Percentiles rank a stretch among this genome's conserved stretches.
Conservation (phyloP, 495 filamentous ascomycete genomes). For the Neurospora sp. region DNA sequence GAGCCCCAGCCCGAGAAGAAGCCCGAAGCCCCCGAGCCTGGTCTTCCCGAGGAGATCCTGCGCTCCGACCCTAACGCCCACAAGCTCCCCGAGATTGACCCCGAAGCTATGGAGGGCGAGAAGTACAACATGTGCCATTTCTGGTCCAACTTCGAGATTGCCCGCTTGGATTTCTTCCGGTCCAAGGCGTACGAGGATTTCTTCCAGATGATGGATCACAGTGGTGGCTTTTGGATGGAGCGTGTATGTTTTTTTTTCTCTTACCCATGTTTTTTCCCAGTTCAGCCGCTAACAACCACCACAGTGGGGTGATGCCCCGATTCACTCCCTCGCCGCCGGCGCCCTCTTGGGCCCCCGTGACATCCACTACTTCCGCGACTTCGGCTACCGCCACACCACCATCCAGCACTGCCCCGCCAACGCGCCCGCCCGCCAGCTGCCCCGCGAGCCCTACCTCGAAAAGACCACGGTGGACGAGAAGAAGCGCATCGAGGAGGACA, state of each 20-base stretch:
- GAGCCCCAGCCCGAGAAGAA: conserved; percentile 56
- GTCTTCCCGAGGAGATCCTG: conserved; percentile 75
- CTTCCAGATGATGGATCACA: conserved; percentile 98
- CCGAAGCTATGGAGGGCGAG: conserved; percentile 93
- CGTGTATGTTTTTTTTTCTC: conserved; percentile 49
- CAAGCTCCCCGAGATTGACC: conserved; percentile 69
- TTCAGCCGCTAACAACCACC: conserved; percentile 14
- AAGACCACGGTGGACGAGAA: conserved; percentile 76
- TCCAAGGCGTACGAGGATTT: conserved; percentile 96
- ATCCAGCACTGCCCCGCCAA: conserved; percentile 99
- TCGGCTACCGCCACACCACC: conserved; percentile 96
- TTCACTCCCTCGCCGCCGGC: conserved; percentile 94
- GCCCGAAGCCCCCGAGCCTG: conserved; percentile 49
- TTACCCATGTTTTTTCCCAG: background rate
- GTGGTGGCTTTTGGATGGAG: conserved; percentile 98
- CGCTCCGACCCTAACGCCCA: conserved; percentile 64
- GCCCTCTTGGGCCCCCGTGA: conserved; percentile 70
- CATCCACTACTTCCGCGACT: conserved; percentile 98
- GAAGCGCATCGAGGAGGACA: conserved; percentile 84
- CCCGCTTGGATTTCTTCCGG: conserved; percentile 85
- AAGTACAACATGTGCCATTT: conserved; percentile 99
- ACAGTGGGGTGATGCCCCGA: conserved; percentile 97
- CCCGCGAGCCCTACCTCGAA: conserved; percentile 74
- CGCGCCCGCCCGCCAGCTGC: conserved; percentile 79
- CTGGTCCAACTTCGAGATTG: conserved; percentile 99